Percentiles rank a stretch among this genome's conserved stretches.
Conservation (phyloP, 1,284 basidiomycete species). For the Ganoderma sinense region DNA sequence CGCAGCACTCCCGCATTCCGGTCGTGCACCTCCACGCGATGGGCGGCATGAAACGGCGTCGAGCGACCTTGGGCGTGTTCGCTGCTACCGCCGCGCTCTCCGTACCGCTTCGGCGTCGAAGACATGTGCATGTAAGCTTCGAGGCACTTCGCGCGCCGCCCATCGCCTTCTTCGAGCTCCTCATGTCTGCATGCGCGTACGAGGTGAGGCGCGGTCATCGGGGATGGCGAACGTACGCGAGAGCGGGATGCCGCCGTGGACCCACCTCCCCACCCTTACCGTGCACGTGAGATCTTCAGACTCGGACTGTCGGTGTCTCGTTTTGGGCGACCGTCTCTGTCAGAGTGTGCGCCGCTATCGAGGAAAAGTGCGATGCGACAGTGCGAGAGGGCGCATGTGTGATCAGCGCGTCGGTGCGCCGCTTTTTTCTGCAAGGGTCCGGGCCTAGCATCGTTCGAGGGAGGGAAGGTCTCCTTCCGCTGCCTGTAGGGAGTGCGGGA, state of each 20-base stretch:
- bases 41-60: too few relatives aligned
- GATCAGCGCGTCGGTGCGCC: conserved; percentile 25
- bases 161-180: neutral
- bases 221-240: neutral
- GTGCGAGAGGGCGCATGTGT: conserved; percentile 32
- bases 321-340: conserved; percentile 14
- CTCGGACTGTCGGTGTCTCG: neutral
- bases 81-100: too few relatives aligned
- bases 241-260: conserved; percentile 1
- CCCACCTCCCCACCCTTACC: too few relatives aligned
- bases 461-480: too few relatives aligned
- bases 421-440: neutral
- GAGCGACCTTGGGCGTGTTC: too few relatives aligned
- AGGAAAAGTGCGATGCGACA: conserved; percentile 29
- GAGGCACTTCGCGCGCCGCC: conserved; percentile 33
- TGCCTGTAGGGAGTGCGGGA: too few relatives aligned
- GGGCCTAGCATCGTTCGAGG: too few relatives aligned
- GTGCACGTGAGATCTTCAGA: neutral
- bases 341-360: conserved; percentile 1
- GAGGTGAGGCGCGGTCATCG: neutral
- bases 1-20: too few relatives aligned
- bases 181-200: neutral
- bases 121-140: conserved; percentile 1
- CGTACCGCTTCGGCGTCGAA: too few relatives aligned
- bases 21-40: too few relatives aligned